Evolutionary conservation across 306 rosid genomes (phyloP).

Genomic region (Morella rubra): DNA sequence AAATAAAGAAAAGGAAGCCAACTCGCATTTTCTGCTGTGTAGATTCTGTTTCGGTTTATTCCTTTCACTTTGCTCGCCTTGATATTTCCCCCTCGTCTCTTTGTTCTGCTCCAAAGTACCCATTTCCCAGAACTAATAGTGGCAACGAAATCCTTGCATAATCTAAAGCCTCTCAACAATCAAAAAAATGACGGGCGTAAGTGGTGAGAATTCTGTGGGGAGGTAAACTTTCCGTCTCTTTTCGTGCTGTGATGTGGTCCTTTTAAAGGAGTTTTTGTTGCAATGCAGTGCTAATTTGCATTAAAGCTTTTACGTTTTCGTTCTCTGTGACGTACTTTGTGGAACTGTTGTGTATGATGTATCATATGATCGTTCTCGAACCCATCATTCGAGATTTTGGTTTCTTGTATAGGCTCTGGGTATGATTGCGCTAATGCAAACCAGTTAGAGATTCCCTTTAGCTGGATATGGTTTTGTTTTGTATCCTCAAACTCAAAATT

Average conservation of each 20-base stretch:
- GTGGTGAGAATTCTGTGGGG: conserved; percentile 32
- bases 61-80: neutral
- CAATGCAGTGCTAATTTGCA: too few species aligned
- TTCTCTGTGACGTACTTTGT: neutral
- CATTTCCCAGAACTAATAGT: neutral
- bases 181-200: conserved; percentile 48
- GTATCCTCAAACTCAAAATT: neutral
- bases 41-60: neutral
- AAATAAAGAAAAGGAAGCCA: neutral
- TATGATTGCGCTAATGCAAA: too few species aligned
- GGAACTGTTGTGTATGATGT: neutral
- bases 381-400: neutral
- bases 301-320: too few species aligned
- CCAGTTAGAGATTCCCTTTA: neutral
- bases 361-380: neutral
- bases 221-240: conserved; percentile 33
- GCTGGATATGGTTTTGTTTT: neutral
- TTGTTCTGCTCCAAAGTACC: neutral
- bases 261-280: too few species aligned
- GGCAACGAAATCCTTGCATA: neutral
- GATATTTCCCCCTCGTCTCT: neutral
- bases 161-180: neutral
- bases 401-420: too few species aligned
- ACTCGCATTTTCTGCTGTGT: conserved; percentile 18
- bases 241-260: neutral